Evolutionary conservation across 2,329 filamentous ascomycete genomes (phyloP), one percentile per base, ranked within the genome.

Genomic region (Capronia epimyces): DNA sequence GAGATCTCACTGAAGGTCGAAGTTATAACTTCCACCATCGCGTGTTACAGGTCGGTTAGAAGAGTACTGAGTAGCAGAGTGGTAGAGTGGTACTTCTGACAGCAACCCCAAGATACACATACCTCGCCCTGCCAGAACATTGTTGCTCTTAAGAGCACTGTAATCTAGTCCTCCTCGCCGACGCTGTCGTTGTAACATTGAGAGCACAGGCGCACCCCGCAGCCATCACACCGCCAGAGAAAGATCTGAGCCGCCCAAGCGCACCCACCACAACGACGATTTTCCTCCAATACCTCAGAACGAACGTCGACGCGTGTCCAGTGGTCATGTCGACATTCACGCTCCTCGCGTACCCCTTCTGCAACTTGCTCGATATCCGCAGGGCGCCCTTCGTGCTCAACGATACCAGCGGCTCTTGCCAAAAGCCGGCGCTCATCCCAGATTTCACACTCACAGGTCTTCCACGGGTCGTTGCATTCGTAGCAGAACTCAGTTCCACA

Each of bases 401-500:
- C 56, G 7, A 59, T 42, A 13, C 40, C 51, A 20, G 34, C 41
- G 18, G 53, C 60, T 34, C 52, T 43, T 22, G 40, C 53, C 25
- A 56, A 7, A 9, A 66, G 57, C 16, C 59, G 54, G 16, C 55
- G 25, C 52, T 65, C 61, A 20, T 62, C 43, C 60, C 61, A 67
- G 8, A 54, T 31, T 20, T 13, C 37, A 34, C 65, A 67, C 25
- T 43, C 3, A 31, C 63, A 67, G 3, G 18, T 53, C 39, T 62
- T 64, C 65, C 65, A 67, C 13, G 25, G 47, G 3, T 29, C 27
- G 1, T 58, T 53, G 41, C 66, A 68, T n/a, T 57, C 27, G 43
- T 67, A 67, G 50, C 65, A 67, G 41, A 67, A 68, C 48, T 66
- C 52, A 2, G 55, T 55, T 1, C 57, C 43, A 47, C 65, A 67